Base-by-base conservation (phyloP, 1,139 yeast genomes). In the Pneumocystis sp. region DNA sequence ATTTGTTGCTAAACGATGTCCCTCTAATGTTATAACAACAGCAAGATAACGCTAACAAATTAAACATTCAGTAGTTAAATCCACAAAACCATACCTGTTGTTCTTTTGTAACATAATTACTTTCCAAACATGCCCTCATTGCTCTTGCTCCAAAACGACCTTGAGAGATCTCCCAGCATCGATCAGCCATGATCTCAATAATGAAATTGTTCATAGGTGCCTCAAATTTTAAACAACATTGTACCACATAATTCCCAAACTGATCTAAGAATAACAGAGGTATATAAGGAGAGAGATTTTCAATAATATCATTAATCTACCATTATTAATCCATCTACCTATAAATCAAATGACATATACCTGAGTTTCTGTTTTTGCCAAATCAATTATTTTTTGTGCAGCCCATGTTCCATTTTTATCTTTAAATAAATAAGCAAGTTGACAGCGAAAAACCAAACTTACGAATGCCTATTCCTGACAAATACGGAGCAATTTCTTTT, bases 71-170 rank as follows among this genome's bases (percentile, higher is more conserved):
- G 21, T 42, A 39, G 31, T 31, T 31, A 12, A 59, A 59, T 39
- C 3, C 6, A 42, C 21, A 12, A 21, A 29, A 42, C 12, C 40
- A 59, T 59, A 59, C 63, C 59, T 86, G 82, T 72, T 89, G 96
- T 71, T 85, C 91, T 45, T 78, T 77, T 15, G 86, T 79, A 10
- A 84, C 80, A 67, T 82, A 81, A 63, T 82, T 83, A 61, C 93
- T 85, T 76, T 93, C 98, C 65, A 93, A 79, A 70, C 96, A 89
- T 0, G 98, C 96, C 69, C 98, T 79, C 70, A 91, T 86, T 44
- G 97, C 96, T 71, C 98, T 82, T 0, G 97, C 93, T 62, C 98
- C 99, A 75, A 89, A 93, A 71, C 98, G 81, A 65, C 95, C 95
- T 71, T 84, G 89, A 66, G 95, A 86, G 69, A 93, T 86, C 66